Percentiles rank a stretch among this genome's conserved stretches.
These are phyloP conservation scores for Curvularia eragrostidis DNA, from an alignment of 2,329 filamentous ascomycete species.

Conservation along the genomic window DNA sequence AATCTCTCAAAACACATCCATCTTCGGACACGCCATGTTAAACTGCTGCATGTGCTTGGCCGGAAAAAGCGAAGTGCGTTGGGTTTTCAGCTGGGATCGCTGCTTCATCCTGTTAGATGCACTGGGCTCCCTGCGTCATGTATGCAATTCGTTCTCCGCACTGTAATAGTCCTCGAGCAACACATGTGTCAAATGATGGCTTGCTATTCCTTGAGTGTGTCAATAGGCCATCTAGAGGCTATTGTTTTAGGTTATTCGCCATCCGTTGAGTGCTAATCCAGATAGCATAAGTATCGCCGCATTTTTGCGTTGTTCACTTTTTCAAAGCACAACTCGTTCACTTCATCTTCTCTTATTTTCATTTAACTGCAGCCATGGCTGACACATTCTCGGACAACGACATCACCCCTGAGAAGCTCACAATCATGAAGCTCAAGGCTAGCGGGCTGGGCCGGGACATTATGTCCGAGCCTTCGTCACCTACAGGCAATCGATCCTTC, in stretches of 20 bases:
- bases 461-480: constrained; percentile 32
- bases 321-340: not conserved
- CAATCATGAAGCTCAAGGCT: constrained; percentile 32
- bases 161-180: constrained; percentile 6
- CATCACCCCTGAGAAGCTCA: constrained; percentile 33
- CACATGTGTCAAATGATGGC: constrained; percentile 1
- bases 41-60: constrained; percentile 11
- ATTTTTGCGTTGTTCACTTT: not conserved
- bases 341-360: not conserved
- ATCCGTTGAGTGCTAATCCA: not conserved
- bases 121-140: constrained; percentile 10
- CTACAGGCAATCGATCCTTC: constrained; percentile 20
- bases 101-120: not conserved
- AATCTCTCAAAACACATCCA: constrained; percentile 1
- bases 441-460: constrained; percentile 30
- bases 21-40: not conserved
- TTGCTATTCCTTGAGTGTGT: not conserved
- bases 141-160: not conserved
- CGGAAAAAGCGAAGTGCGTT: constrained; percentile 5
- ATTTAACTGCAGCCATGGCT: constrained; percentile 3
- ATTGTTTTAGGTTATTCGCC: not conserved
- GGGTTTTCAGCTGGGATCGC: constrained; percentile 3
- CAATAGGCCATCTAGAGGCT: not conserved
- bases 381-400: constrained; percentile 16
- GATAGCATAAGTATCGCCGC: constrained; percentile 16